These are phyloP conservation scores for Colletotrichum sp. DNA, from an alignment of 2,329 filamentous ascomycete species.

Conservation along the genomic window DNA sequence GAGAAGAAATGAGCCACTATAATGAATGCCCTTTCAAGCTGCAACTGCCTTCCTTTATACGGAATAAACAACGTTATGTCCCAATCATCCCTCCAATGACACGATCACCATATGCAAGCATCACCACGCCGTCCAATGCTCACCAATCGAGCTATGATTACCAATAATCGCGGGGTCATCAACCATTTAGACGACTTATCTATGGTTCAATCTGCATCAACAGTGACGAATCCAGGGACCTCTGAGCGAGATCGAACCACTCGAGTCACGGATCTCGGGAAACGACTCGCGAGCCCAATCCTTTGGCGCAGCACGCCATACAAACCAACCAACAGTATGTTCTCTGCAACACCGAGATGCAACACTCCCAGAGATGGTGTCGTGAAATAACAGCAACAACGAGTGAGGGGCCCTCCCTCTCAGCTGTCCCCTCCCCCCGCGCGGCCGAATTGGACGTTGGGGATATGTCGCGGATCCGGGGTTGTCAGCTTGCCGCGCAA, in stretches of 20 bases:
- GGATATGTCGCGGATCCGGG: slow-evolving; percentile 2
- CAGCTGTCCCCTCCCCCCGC: background rate
- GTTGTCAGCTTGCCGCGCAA: background rate
- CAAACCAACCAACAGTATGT: background rate
- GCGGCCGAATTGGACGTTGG: background rate
- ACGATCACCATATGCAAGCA: background rate
- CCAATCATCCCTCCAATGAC: background rate
- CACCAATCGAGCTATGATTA: background rate
- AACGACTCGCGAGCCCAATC: background rate
- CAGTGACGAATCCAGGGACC: slow-evolving; percentile 3
- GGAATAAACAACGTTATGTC: background rate
- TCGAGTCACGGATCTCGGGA: background rate
- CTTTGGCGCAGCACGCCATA: slow-evolving; percentile 9
- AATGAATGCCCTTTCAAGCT: rapidly evolving
- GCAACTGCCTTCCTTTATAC: background rate
- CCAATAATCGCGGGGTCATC: slow-evolving; percentile 12
- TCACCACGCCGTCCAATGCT: background rate
- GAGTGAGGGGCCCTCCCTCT: background rate
- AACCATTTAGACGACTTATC: background rate
- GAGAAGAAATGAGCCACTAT: rapidly evolving
- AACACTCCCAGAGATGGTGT: background rate
- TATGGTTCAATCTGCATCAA: slow-evolving; percentile 9
- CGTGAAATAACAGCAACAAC: background rate
- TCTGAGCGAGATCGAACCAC: background rate
- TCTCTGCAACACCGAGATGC: background rate